A percentile compares a stretch with the other conserved stretches of the same genome.
These are phyloP conservation scores for Botrytis deweyae DNA, from an alignment of 2,329 filamentous ascomycete genomes.

Conservation along the genomic window DNA sequence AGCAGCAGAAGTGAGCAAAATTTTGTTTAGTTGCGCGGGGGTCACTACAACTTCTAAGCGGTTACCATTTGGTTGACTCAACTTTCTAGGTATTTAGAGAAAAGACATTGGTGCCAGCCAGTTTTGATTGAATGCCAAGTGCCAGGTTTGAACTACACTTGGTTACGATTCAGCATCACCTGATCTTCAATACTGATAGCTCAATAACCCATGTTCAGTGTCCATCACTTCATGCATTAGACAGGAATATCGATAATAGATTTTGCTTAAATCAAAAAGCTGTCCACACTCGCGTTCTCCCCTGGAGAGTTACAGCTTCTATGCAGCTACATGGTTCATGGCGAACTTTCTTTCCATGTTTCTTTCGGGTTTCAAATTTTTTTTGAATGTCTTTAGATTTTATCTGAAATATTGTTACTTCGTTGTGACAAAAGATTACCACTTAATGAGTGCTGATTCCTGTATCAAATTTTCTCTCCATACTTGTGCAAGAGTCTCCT, in stretches of 20 bases:
- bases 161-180: not conserved
- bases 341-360: not conserved
- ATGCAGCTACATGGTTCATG: not conserved
- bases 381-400: not conserved
- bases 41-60: too few relatives aligned
- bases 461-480: conserved; percentile 39
- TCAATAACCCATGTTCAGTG: not conserved
- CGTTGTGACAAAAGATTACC: not conserved
- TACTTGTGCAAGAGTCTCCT: conserved; percentile 71
- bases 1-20: too few relatives aligned
- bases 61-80: too few relatives aligned
- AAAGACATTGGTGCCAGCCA: too few relatives aligned
- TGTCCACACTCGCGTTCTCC: not conserved
- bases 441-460: not conserved
- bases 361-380: not conserved
- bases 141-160: too few relatives aligned
- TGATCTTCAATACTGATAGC: not conserved
- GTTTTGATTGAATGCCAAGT: too few relatives aligned
- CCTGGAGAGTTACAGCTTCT: not conserved
- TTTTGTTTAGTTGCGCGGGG: too few relatives aligned
- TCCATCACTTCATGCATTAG: too few relatives aligned
- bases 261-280: not conserved
- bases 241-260: not conserved
- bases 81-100: too few relatives aligned
- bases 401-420: not conserved